These are phyloP conservation scores for Tolypocladium ovalisporum DNA, from an alignment of 2,329 filamentous ascomycete genomes.

Conservation along the genomic window DNA sequence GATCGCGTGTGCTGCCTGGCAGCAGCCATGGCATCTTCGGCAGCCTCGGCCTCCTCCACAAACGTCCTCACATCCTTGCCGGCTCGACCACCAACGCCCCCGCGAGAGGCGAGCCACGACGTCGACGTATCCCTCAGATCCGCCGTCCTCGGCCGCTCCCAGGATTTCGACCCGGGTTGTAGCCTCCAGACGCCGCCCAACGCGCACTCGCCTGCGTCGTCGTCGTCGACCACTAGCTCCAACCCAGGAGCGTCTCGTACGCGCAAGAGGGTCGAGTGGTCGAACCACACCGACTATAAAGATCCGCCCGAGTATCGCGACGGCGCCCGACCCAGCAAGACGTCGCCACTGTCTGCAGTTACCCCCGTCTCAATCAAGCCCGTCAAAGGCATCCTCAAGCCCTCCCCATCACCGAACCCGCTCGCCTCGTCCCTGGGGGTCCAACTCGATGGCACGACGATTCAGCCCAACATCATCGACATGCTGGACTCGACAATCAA, in stretches of 20 bases:
- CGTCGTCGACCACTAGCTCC: conserved; percentile 27
- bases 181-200: conserved; percentile 41
- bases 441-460: conserved; percentile 27
- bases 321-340: conserved; percentile 22
- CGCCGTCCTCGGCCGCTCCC: conserved; percentile 21
- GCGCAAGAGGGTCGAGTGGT: conserved; percentile 48
- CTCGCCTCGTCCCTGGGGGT: conserved; percentile 28
- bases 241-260: conserved; percentile 31
- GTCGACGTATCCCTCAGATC: conserved; percentile 22
- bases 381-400: conserved; percentile 68
- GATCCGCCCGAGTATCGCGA: conserved; percentile 37
- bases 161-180: conserved; percentile 24
- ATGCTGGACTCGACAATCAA: conserved; percentile 81
- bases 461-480: conserved; percentile 49
- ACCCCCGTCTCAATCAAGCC: conserved; percentile 32
- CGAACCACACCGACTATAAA: conserved; percentile 43
- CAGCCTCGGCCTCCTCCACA: conserved; percentile 20
- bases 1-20: conserved; percentile 27
- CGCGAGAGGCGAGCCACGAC: conserved; percentile 39
- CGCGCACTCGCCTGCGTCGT: conserved; percentile 32
- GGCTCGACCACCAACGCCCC: conserved; percentile 56
- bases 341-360: conserved; percentile 29
- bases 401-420: conserved; percentile 38
- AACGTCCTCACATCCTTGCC: conserved; percentile 39
- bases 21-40: conserved; percentile 30